Conservation (phyloP, 2,329 filamentous ascomycete species). For the Colletotrichum tabaci region DNA sequence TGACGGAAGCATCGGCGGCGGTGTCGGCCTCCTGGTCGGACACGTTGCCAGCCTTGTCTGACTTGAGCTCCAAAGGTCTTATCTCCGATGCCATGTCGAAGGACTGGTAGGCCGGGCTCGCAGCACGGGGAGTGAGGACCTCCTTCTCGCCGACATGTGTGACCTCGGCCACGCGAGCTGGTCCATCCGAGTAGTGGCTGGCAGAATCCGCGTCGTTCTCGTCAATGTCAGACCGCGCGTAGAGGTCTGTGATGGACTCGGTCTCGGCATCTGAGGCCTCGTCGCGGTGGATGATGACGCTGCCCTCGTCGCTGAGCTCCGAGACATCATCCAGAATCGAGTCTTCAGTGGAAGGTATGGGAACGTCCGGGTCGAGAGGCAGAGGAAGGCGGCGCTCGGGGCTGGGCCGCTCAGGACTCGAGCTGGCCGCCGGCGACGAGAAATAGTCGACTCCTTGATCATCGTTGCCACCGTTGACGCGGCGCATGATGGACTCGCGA, state of each 20-base stretch:
- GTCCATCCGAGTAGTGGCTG: slow-evolving; percentile 69
- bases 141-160: slow-evolving; percentile 58
- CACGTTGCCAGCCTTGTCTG: slow-evolving; percentile 42
- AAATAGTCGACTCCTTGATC: slow-evolving; percentile 74
- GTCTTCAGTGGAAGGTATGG: slow-evolving; percentile 89
- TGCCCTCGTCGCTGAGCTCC: slow-evolving; percentile 62
- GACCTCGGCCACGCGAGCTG: slow-evolving; percentile 37
- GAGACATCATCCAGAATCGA: slow-evolving; percentile 63
- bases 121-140: slow-evolving; percentile 65
- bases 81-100: slow-evolving; percentile 37
- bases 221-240: slow-evolving; percentile 68
- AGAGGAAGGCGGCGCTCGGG: slow-evolving; percentile 62
- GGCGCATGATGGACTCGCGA: slow-evolving; percentile 91
- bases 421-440: slow-evolving; percentile 72
- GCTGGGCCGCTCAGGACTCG: slow-evolving; percentile 68
- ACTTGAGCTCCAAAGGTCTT: slow-evolving; percentile 40
- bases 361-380: slow-evolving; percentile 86
- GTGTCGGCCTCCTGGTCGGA: slow-evolving; percentile 45
- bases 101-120: slow-evolving; percentile 52
- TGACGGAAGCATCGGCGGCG: slow-evolving; percentile 32
- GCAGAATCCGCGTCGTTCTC: slow-evolving; percentile 66
- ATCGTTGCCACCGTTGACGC: slow-evolving; percentile 77
- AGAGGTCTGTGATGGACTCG: slow-evolving; percentile 78
- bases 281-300: slow-evolving; percentile 78
- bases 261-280: slow-evolving; percentile 75